phyloP scores from a whole-genome alignment of 805 yeast species.

The Deakozyma indianensis region DNA sequence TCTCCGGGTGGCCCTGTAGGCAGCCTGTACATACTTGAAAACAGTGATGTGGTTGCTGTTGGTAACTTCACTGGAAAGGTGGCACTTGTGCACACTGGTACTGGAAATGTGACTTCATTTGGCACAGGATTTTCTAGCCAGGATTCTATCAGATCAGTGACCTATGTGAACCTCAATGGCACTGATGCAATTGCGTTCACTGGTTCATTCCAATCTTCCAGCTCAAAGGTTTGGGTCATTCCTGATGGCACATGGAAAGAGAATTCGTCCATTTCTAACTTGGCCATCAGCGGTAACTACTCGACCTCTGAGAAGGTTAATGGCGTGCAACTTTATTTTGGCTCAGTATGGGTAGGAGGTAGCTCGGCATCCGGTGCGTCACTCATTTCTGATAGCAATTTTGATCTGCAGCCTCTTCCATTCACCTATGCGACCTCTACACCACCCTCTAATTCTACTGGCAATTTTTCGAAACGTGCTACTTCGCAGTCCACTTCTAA shows the following conservation, averaged over 20 bases:
- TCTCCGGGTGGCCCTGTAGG: constrained; percentile 2
- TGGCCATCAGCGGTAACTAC: background rate
- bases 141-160: constrained; percentile 9
- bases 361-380: constrained; percentile 18
- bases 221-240: constrained; percentile 12
- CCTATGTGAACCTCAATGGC: constrained; percentile 13
- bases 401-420: constrained; percentile 10
- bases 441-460: constrained; percentile 1
- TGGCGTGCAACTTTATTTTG: constrained; percentile 11
- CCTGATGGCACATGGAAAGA: constrained; percentile 11
- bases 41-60: constrained; percentile 27
- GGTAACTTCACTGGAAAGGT: constrained; percentile 33
- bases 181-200: constrained; percentile 15
- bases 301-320: constrained; percentile 7
- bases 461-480: constrained; percentile 10
- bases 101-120: background rate
- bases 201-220: constrained; percentile 9
- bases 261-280: constrained; percentile 4
- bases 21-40: constrained; percentile 4
- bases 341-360: constrained; percentile 16
- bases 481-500: constrained; percentile 7
- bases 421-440: constrained; percentile 7
- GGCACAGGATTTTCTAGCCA: constrained; percentile 2
- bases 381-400: constrained; percentile 4
- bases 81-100: constrained; percentile 8